Percentiles rank a stretch among this genome's conserved stretches.
phyloP scores from a whole-genome alignment of 352 stramenopile genomes.

The Phytopythium helicoides region DNA sequence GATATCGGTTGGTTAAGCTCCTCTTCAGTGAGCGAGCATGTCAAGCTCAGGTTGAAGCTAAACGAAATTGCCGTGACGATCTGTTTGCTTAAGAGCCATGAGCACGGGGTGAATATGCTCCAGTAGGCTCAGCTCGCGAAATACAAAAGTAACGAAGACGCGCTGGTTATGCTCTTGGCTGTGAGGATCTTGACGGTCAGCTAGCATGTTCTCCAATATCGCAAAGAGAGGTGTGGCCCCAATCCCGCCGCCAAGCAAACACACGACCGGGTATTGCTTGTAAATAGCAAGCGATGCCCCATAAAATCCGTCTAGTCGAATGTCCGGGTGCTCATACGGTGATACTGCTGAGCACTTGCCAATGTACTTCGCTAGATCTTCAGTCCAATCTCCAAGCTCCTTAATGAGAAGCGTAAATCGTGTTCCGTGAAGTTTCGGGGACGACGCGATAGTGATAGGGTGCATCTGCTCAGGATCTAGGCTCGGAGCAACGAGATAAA shows the following conservation, averaged over 20 bases:
- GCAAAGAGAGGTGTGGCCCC: conserved; percentile 9
- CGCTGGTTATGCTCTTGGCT: conserved; percentile 1
- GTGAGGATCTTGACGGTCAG: background rate
- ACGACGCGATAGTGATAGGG: conserved; percentile 24
- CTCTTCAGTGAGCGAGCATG: background rate
- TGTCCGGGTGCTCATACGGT: background rate
- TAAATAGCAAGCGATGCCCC: conserved; percentile 7
- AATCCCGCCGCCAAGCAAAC: conserved; percentile 11
- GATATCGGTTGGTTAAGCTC: background rate
- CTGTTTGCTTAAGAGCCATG: conserved; percentile 2
- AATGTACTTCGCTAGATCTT: conserved; percentile 7
- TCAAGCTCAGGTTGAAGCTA: conserved; percentile 6
- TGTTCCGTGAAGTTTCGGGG: conserved; percentile 6
- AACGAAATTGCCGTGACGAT: background rate
- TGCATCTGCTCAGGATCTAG: conserved; percentile 25
- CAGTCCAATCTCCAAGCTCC: conserved; percentile 13
- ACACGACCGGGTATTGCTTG: conserved; percentile 8
- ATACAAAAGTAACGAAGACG: conserved; percentile 8
- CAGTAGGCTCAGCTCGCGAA: conserved; percentile 13
- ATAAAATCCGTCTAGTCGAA: conserved; percentile 24
- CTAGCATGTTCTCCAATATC: conserved; percentile 17
- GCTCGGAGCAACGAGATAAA: conserved; percentile 14
- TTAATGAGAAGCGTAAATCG: conserved; percentile 19
- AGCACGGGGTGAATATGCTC: conserved; percentile 10
- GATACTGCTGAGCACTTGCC: conserved; percentile 3